phyloP scores from a whole-genome alignment of 495 filamentous ascomycete genomes.

The Tuber aestivum region DNA sequence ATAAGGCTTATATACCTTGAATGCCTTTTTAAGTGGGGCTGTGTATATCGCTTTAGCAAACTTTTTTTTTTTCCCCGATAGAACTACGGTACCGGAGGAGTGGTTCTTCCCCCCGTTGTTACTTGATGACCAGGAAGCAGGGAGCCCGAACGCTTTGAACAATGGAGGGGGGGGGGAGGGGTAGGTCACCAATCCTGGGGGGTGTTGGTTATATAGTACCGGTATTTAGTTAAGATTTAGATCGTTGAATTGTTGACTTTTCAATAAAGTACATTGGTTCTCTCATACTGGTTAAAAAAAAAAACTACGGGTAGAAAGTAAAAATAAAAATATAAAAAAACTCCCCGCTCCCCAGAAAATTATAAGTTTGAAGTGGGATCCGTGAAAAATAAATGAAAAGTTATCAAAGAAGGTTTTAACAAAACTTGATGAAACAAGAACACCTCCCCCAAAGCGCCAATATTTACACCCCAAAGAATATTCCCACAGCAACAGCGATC shows the following conservation, averaged over 20 bases:
- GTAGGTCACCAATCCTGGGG: background rate
- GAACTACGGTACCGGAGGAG: background rate
- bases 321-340: conserved; percentile 22
- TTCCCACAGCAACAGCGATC: background rate
- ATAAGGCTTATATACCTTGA: conserved; percentile 11
- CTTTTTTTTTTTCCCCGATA: background rate
- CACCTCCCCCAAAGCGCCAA: conserved; percentile 2
- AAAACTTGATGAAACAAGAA: conserved; percentile 22
- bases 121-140: too few relatives aligned
- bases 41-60: background rate
- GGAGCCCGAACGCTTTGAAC: background rate
- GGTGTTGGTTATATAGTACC: background rate
- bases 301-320: background rate
- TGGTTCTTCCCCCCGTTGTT: background rate
- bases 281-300: conserved; percentile 6
- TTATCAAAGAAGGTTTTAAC: background rate
- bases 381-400: background rate
- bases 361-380: background rate
- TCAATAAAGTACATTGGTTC: conserved; percentile 18
- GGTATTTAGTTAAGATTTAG: background rate
- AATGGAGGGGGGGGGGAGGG: background rate
- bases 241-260: background rate
- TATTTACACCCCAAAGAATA: conserved; percentile 2
- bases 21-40: background rate
- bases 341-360: conserved; percentile 1